Base-by-base conservation (phyloP, 257 asterid species). In the Solanum dulcamara region DNA sequence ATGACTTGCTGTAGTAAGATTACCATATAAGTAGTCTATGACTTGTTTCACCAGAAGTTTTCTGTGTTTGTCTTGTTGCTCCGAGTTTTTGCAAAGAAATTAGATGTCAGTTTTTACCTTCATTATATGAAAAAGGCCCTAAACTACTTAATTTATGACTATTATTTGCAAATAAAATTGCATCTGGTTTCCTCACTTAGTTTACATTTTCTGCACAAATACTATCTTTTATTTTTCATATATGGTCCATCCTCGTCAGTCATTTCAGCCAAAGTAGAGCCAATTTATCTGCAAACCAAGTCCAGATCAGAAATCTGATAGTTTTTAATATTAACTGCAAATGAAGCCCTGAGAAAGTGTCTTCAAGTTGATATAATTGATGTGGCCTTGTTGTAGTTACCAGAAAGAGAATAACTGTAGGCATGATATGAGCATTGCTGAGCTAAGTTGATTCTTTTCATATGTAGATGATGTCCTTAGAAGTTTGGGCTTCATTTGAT, bases 401-500 rank as follows among this genome's bases (percentile, higher is more conserved):
- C 40, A 77, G 83, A 46, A 72, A 72, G 83, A 77, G 62, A 77
- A 28, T 26, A 75, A 46, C 24, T 46, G 24, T 17, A 26, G 83
- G 62, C 42, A 75, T 46, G 26, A 77, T 46, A 46, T 77, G 57
- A 46, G 53, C 44, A n/a, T 72, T 84, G 83, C 81, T 86, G 84
- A 88, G 84, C 72, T 77, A 44, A 77, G 86, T 50, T 44, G 9
- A 59, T 86, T 77, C 86, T 59, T 60, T 40, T 75, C 22, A 20
- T 51, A 17, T 84, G 84, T 82, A 96, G 99, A 89, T 94, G 87
- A 85, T 70, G 46, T 88, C 46, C 85, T 88, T 96, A 85, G 98
- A 93, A 88, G 93, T 88, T 68, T 95, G 98, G 98, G 93, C 91
- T 37, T 91, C 91, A 38, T 67, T 93, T 84, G 99, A 93, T 81